These are phyloP conservation scores for Pisolithus marmoratus DNA, from an alignment of 768 basidiomycete species.

Conservation along the genomic window DNA sequence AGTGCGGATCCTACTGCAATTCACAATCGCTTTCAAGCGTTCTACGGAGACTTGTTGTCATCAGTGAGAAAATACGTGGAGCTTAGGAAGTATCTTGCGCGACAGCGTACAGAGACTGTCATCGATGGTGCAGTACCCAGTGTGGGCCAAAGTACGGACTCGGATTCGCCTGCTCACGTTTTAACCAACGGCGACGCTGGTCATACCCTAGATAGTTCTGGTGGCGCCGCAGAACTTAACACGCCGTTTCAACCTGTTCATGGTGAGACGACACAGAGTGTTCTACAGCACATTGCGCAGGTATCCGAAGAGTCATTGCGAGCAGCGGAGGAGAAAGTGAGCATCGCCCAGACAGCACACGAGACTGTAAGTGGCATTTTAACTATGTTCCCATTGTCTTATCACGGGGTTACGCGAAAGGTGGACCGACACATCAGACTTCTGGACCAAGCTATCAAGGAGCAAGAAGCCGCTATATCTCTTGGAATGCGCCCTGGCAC, in stretches of 20 bases:
- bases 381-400: background rate
- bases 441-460: slow-evolving; percentile 68
- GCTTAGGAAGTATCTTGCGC: slow-evolving; percentile 26
- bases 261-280: slow-evolving; percentile 38
- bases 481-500: slow-evolving; percentile 50
- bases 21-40: slow-evolving; percentile 24
- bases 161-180: background rate
- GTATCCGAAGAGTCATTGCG: slow-evolving; percentile 55
- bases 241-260: slow-evolving; percentile 11
- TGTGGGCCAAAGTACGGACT: background rate
- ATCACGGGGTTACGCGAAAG: slow-evolving; percentile 31
- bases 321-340: slow-evolving; percentile 73
- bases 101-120: background rate
- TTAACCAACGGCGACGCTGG: background rate
- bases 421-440: slow-evolving; percentile 75
- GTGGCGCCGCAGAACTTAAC: background rate
- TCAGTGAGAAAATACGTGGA: slow-evolving; percentile 44
- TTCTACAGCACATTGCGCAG: slow-evolving; percentile 55
- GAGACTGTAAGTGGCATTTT: slow-evolving; percentile 49
- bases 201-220: background rate
- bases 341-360: slow-evolving; percentile 62
- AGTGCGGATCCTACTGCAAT: slow-evolving; percentile 2
- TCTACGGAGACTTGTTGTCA: slow-evolving; percentile 37
- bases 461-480: slow-evolving; percentile 51
- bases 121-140: background rate